Evolutionary conservation across 108 stramenopile species (phyloP), one percentile per base, ranked within the genome.

Genomic region (Nitzschia sp.): DNA sequence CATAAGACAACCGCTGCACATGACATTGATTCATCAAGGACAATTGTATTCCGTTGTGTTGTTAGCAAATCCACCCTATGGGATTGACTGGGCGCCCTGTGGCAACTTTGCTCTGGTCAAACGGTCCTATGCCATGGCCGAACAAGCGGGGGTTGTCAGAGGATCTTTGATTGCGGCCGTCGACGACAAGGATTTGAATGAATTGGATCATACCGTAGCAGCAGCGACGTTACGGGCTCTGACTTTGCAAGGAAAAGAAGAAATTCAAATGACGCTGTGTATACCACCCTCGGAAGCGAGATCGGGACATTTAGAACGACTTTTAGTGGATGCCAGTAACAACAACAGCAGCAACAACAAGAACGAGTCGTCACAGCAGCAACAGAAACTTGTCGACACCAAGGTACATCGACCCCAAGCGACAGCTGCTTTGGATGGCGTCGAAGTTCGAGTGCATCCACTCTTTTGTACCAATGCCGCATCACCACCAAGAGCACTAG

Each of bases 31-130:
- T 73, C 68, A 74, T 36, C 31, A 72, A 36, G 84, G 84, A 13
- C 47, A 64, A 21, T 3, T 85, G 5, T 84, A 88, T 66, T 62
- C 82, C 0, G 68, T 72, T 11, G 11, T 89, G 0, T 68, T 93
- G 33, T 75, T 93, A 15, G 64, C 71, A 3, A 74, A 71, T 28
- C 68, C 81, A 19, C 89, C 89, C 4, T 65, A 66, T 64, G 92
- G 89, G 8, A 89, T 93, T 30, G 65, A 77, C 34, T 93, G 92
- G 92, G 92, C 68, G 23, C 81, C 89, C 38, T 93, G 92, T 70
- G 92, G 89, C 34, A 85, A 89, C 56, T 90, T 93, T 78, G 83
- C 82, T 27, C 59, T 93, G 46, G 78, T 93, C 33, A 86, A 90
- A 36, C 66, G 73, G 28, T 56, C 72, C 5, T 51, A 53, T 11